These are phyloP conservation scores for Macadamia integrifolia DNA, from an alignment of 164 flowering plant species.

Conservation along the genomic window DNA sequence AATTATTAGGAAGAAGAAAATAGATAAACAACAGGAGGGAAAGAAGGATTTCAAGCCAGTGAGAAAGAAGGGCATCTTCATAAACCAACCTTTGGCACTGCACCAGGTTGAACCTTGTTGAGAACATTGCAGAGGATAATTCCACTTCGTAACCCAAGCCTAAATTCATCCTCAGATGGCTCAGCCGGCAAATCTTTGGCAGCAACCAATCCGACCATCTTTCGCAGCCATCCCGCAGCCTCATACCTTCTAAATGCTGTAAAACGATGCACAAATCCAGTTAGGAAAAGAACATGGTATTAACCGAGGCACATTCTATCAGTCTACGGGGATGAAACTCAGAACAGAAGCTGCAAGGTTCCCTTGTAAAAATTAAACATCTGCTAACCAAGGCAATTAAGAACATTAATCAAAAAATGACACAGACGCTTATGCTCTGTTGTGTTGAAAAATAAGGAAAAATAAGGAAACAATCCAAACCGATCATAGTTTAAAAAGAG, in stretches of 20 bases:
- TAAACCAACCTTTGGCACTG: slow-evolving; percentile 67
- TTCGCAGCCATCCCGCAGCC: slow-evolving; percentile 81
- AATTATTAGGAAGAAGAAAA: neutral
- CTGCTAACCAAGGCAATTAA: no score
- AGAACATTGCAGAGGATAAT: slow-evolving; percentile 74
- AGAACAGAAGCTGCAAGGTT: no score
- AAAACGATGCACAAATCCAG: slow-evolving; percentile 5
- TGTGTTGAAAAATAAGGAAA: neutral
- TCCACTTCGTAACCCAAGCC: slow-evolving; percentile 81
- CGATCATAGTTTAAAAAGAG: neutral
- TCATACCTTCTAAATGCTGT: slow-evolving; percentile 73
- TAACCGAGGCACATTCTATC: no score
- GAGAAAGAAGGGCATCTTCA: neutral
- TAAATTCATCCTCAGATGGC: slow-evolving; percentile 86
- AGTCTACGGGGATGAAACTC: no score
- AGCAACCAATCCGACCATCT: slow-evolving; percentile 68
- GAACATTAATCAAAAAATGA: no score
- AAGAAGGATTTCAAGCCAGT: neutral
- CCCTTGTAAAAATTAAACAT: no score
- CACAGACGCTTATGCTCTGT: no score
- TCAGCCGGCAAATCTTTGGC: slow-evolving; percentile 84
- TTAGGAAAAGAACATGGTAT: no score
- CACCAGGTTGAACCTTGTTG: slow-evolving; percentile 80
- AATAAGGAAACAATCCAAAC: no score
- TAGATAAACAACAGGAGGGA: neutral